Base-by-base conservation (phyloP, 208 protist species). In the Porcisia deanei region DNA sequence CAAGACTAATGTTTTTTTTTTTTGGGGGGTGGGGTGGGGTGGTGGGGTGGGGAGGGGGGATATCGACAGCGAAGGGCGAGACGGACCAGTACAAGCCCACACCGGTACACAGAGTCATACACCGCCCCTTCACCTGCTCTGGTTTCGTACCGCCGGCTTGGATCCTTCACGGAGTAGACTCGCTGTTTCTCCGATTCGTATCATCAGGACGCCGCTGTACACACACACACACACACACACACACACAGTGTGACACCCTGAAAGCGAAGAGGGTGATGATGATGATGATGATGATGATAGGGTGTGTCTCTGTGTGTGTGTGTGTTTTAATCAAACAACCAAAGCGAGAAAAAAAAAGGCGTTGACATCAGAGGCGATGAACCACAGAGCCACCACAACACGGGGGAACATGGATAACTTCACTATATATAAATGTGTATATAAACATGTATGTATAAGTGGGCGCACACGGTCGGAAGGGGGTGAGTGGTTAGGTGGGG, bases 211-310 rank as follows among this genome's bases (percentile, higher is more conserved):
- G 10, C 47, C 47, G 16, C 43, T 69, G 43, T 39, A 16, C 64
- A 43, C 47, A 57, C 67, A 60, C 67, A 47, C 16, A 57, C 12
- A 54, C 41, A 78, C 22, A 60, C 49, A 70, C 47, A 70, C 45
- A 39, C 49, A 63, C 64, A 75, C 9, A 69, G n/a, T 6, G 59
- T 37, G 20, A 18, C 20, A 12, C 34, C 39, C 59, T 37, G 59
- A 64, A 7, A 66, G 20, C 5, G 39, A 14, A 47, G 39, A 64
- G 59, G 5, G 59, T 2, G 10, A 39, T 9, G n/a, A 3, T 49
- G 53, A 61, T 8, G 52, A 49, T 5, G 65, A 49, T 14, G 54
- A 72, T 16, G 53, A 30, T 64, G n/a, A 71, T 4, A 73, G 14
- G 12, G 4, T 68, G 71, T 30, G 30, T 30, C 0, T 30, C 30